These are phyloP conservation scores for Termitomyces sp. DNA, from an alignment of 768 basidiomycete genomes.

Conservation along the genomic window DNA sequence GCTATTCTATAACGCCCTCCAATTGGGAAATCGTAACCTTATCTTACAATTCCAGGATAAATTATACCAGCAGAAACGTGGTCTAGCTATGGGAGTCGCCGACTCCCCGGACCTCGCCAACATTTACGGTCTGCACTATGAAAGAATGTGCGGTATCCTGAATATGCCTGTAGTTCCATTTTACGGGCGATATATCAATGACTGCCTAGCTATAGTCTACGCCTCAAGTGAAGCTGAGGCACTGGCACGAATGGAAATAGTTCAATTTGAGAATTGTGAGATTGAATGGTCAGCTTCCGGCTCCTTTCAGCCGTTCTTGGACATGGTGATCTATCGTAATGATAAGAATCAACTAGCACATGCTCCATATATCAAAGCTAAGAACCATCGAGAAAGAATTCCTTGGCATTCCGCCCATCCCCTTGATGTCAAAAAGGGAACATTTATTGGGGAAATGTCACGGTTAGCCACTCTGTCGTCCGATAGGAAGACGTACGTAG, in stretches of 20 bases:
- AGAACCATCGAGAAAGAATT: neutral
- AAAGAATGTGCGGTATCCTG: neutral
- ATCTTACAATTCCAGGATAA: neutral
- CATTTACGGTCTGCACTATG: neutral
- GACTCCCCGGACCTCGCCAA: neutral
- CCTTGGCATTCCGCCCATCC: neutral
- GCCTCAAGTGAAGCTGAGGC: neutral
- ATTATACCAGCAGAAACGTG: neutral
- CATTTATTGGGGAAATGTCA: neutral
- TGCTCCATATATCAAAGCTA: neutral
- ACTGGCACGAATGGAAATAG: neutral
- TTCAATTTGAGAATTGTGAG: neutral
- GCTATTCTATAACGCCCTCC: neutral
- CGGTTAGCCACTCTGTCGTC: neutral
- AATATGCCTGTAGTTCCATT: neutral
- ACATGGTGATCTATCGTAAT: neutral
- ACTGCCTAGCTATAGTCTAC: neutral
- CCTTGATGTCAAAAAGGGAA: neutral
- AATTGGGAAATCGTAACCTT: neutral
- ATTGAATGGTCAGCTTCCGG: neutral
- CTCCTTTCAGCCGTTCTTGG: neutral
- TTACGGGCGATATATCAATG: neutral
- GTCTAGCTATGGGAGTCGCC: neutral
- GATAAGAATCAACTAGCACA: neutral
- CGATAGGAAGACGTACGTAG: too few relatives aligned